These are phyloP conservation scores for Neurospora sp. DNA, from an alignment of 2,329 filamentous ascomycete species.

Conservation along the genomic window DNA sequence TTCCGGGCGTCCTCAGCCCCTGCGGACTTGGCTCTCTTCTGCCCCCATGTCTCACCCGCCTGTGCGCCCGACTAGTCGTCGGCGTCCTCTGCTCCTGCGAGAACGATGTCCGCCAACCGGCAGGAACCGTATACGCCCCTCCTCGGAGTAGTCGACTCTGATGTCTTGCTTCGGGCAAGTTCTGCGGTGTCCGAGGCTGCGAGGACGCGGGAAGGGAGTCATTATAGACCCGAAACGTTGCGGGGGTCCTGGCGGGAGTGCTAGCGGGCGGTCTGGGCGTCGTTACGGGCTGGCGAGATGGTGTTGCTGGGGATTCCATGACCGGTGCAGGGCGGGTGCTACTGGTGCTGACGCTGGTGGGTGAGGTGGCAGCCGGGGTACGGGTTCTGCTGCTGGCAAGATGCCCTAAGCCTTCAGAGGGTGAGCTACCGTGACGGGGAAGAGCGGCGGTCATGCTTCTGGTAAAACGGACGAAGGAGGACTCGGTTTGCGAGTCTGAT, in stretches of 20 bases:
- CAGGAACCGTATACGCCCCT: slow-evolving; percentile 34
- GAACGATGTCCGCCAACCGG: slow-evolving; percentile 10
- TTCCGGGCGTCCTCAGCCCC: slow-evolving; percentile 33
- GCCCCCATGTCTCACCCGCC: slow-evolving; percentile 10
- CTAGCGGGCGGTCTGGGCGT: neutral
- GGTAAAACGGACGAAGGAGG: neutral
- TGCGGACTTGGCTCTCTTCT: slow-evolving; percentile 24
- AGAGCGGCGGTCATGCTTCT: neutral
- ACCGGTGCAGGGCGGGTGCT: neutral
- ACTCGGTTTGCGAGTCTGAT: neutral
- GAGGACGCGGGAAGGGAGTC: slow-evolving; percentile 31
- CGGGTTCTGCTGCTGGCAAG: neutral
- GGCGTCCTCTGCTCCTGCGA: slow-evolving; percentile 14
- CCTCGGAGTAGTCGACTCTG: slow-evolving; percentile 28
- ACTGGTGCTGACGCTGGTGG: neutral
- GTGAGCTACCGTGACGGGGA: neutral
- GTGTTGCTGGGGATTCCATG: neutral
- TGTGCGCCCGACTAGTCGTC: slow-evolving; percentile 9
- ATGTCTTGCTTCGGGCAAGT: slow-evolving; percentile 39
- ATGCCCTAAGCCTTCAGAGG: neutral
- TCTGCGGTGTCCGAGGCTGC: slow-evolving; percentile 41
- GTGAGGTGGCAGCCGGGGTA: neutral
- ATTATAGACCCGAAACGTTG: slow-evolving; percentile 33
- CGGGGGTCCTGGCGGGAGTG: slow-evolving; percentile 10
- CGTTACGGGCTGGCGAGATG: neutral